Conservation (phyloP, 345 rosid genomes). For the Salix arbutifolia region DNA sequence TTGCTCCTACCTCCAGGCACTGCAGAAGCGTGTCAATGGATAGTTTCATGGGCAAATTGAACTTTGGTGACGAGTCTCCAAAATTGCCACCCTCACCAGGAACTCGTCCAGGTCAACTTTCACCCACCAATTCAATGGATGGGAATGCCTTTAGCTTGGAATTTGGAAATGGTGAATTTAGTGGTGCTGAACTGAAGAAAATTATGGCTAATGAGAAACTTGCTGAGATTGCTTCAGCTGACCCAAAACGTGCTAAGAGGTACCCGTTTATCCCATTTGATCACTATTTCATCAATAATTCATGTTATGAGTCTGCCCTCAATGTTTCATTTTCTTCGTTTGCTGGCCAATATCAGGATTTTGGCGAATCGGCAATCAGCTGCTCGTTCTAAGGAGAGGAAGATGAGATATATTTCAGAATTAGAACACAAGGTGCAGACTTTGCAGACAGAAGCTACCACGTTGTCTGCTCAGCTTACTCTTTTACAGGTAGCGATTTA, state of each 20-base stretch:
- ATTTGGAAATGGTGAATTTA: slow-evolving; percentile 87
- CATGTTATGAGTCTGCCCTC: too few species aligned
- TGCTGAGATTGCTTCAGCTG: slow-evolving; percentile 81
- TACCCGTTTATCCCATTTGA: slow-evolving; percentile 8
- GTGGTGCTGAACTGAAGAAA: slow-evolving; percentile 76
- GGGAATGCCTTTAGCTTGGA: slow-evolving; percentile 74
- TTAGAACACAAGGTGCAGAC: slow-evolving; percentile 97
- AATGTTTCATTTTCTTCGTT: neutral
- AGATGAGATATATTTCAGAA: slow-evolving; percentile 88
- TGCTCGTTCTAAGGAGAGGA: slow-evolving; percentile 94
- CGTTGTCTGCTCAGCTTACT: slow-evolving; percentile 91
- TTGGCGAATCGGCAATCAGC: slow-evolving; percentile 94
- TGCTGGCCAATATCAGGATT: slow-evolving; percentile 45
- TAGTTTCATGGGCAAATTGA: slow-evolving; percentile 80
- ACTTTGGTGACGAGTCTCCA: slow-evolving; percentile 69
- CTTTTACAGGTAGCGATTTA: slow-evolving; percentile 61
- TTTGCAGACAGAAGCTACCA: slow-evolving; percentile 91
- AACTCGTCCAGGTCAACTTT: slow-evolving; percentile 55
- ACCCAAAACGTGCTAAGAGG: slow-evolving; percentile 95
- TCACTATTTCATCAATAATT: neutral
- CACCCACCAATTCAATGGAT: slow-evolving; percentile 63
- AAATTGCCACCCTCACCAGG: slow-evolving; percentile 83
- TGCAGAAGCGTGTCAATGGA: slow-evolving; percentile 92
- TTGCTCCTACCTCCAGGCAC: slow-evolving; percentile 68
- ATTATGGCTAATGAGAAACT: slow-evolving; percentile 94